Evolutionary conservation across 2,329 filamentous ascomycete species (phyloP).

Genomic region (Neofusicoccum cordaticola): DNA sequence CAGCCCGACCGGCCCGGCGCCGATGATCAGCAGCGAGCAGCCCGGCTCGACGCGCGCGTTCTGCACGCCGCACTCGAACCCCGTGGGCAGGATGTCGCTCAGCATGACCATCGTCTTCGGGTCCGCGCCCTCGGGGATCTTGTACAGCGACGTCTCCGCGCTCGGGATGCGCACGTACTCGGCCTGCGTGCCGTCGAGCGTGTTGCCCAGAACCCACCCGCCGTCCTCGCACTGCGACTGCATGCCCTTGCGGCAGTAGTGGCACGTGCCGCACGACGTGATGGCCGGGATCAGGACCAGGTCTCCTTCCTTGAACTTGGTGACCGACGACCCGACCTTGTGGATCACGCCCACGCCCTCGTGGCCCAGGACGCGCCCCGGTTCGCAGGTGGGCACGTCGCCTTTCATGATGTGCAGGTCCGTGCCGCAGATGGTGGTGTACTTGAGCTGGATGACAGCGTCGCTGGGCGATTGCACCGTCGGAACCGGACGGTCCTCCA

Average conservation of each 20-base stretch:
- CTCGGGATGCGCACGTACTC: slow-evolving; percentile 55
- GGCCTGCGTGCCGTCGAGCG: slow-evolving; percentile 55
- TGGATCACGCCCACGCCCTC: slow-evolving; percentile 51
- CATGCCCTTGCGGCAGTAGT: slow-evolving; percentile 52
- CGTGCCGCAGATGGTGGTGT: slow-evolving; percentile 44
- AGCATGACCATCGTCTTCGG: slow-evolving; percentile 48
- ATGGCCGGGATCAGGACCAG: slow-evolving; percentile 53
- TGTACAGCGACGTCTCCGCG: slow-evolving; percentile 49
- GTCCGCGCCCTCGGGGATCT: slow-evolving; percentile 43
- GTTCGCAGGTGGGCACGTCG: slow-evolving; percentile 48
- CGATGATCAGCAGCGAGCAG: slow-evolving; percentile 53
- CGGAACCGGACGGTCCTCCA: slow-evolving; percentile 18
- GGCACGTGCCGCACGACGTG: slow-evolving; percentile 51
- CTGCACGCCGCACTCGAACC: slow-evolving; percentile 54
- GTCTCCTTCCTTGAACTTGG: slow-evolving; percentile 41
- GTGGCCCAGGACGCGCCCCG: slow-evolving; percentile 50
- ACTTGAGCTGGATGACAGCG: slow-evolving; percentile 44
- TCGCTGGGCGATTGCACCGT: slow-evolving; percentile 44
- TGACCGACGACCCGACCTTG: slow-evolving; percentile 39
- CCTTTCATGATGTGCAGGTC: slow-evolving; percentile 58
- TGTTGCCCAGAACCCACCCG: slow-evolving; percentile 56
- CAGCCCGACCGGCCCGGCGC: slow-evolving; percentile 57
- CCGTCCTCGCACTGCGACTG: slow-evolving; percentile 53
- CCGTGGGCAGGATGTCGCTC: slow-evolving; percentile 58
- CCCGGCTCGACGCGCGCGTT: slow-evolving; percentile 54